These are phyloP conservation scores for Plantago elongata DNA, from an alignment of 257 asterid genomes.

Conservation along the genomic window DNA sequence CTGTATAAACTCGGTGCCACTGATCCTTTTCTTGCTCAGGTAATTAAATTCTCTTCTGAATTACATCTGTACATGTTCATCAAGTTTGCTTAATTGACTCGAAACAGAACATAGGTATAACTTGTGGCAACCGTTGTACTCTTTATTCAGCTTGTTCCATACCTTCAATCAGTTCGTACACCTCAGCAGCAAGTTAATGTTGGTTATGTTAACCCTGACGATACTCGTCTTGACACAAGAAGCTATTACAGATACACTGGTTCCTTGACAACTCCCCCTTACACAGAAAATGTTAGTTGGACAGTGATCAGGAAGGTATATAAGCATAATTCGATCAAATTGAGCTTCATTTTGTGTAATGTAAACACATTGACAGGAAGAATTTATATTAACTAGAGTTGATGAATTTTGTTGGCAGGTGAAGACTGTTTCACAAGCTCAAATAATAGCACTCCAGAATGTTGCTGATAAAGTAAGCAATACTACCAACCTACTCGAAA, in stretches of 20 bases:
- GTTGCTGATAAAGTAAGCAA: constrained; percentile 59
- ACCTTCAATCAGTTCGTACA: constrained; percentile 13
- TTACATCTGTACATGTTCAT: too few relatives aligned
- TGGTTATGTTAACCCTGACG: constrained; percentile 41
- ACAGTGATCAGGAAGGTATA: constrained; percentile 46
- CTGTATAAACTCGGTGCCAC: constrained; percentile 46
- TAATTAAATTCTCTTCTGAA: not conserved
- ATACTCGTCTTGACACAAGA: constrained; percentile 44
- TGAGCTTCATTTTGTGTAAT: too few relatives aligned
- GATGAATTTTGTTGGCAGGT: constrained; percentile 28
- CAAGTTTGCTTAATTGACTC: too few relatives aligned
- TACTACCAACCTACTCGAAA: not conserved
- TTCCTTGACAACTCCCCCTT: constrained; percentile 77
- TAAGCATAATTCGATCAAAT: not conserved
- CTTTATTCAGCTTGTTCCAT: not conserved
- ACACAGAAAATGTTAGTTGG: constrained; percentile 71
- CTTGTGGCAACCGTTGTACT: not conserved
- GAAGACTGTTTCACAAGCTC: constrained; percentile 54
- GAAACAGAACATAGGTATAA: not conserved
- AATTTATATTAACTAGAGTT: too few relatives aligned
- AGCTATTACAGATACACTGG: constrained; percentile 65
- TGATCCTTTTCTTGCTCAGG: constrained; percentile 37
- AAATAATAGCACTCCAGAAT: constrained; percentile 33
- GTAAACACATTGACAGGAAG: too few relatives aligned
- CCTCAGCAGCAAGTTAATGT: constrained; percentile 12